Base-by-base conservation (phyloP, 768 basidiomycete genomes). In the Collybiopsis luxurians region DNA sequence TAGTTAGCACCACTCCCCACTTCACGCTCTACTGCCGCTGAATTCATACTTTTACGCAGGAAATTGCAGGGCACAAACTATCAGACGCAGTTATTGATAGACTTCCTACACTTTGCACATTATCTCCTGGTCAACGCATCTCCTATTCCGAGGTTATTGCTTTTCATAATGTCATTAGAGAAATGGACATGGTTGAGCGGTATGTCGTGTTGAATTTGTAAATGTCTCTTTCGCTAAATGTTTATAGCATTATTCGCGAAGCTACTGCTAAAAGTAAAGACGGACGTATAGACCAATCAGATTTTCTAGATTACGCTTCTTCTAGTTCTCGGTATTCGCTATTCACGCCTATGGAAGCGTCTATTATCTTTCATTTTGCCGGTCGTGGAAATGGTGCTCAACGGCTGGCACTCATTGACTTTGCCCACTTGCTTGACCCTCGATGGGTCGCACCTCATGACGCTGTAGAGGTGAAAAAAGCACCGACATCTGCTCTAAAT, bases 291-390 rank as follows among this genome's bases (percentile, higher is more conserved):
- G 90, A 93, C 71, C 87, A 94, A 67, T 83, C 85, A n/a, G 97
- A 98, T 71, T 98, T 99, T 73, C 79, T 96, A 57, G 89, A 98
- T 69, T 78, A 97, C 69, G 84, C 94, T 13, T 86, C 90, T 26
- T 82, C 87, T 34, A 88, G 79, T 62, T 92, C 95, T 63, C 89
- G 96, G 36, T 98, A 98, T 71, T 90, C 92, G 38, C 81, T 96
- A 52, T 98, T 98, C 71, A 95, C 94, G 0, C 96, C 96, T 3
- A 96, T 98, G 92, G 96, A 98, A 71, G 93, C 90, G n/a, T 84
- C 89, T 53, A 97, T 98, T 66, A 87, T 99, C 65, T 99, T 98
- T 76, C 96, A 99, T 71, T 98, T 98, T 74, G 95, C 95, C 26
- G 87, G 91, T 12, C 84, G 94, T 46, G 95, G 95, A 13, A 75